Percentiles rank a stretch among this genome's conserved stretches.
Evolutionary conservation across 106 monocot genomes (phyloP).

Genomic region (Apostasia ramifera): DNA sequence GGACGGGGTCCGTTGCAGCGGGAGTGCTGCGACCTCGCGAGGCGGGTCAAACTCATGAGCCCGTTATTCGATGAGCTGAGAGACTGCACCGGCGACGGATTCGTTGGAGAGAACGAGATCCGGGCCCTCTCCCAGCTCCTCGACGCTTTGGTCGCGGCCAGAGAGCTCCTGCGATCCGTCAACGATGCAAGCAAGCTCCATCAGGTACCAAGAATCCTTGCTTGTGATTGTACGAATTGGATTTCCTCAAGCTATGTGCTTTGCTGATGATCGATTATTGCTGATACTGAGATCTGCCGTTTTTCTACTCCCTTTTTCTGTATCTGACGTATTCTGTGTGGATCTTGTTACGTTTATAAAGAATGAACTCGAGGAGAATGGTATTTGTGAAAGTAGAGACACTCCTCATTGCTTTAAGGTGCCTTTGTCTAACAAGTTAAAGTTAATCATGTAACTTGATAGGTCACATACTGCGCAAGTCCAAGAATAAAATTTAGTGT

Average conservation of each 20-base stretch:
- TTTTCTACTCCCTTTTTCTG: no score
- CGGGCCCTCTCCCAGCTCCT: constrained; percentile 19
- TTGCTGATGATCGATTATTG: no score
- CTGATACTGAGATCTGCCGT: no score
- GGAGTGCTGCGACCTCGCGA: constrained; percentile 42
- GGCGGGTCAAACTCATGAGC: constrained; percentile 68
- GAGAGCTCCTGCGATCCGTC: constrained; percentile 48
- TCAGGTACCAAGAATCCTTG: constrained; percentile 40
- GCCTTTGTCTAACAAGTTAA: no score
- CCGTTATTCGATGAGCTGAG: constrained; percentile 77
- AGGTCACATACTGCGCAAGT: no score
- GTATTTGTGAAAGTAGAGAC: background rate
- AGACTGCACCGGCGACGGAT: constrained; percentile 18
- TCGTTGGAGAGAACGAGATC: constrained; percentile 14
- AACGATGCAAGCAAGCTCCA: constrained; percentile 71
- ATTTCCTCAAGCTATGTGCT: background rate
- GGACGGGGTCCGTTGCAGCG: constrained; percentile 60
- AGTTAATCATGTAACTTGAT: no score
- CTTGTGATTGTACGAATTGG: background rate
- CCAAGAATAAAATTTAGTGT: no score
- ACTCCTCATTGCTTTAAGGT: background rate
- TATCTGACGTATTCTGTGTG: no score
- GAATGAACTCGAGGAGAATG: no score
- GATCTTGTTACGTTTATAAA: background rate
- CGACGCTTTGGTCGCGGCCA: constrained; percentile 31